Conservation (phyloP, 2,329 filamentous ascomycete species). For the Trichoderma sp. region DNA sequence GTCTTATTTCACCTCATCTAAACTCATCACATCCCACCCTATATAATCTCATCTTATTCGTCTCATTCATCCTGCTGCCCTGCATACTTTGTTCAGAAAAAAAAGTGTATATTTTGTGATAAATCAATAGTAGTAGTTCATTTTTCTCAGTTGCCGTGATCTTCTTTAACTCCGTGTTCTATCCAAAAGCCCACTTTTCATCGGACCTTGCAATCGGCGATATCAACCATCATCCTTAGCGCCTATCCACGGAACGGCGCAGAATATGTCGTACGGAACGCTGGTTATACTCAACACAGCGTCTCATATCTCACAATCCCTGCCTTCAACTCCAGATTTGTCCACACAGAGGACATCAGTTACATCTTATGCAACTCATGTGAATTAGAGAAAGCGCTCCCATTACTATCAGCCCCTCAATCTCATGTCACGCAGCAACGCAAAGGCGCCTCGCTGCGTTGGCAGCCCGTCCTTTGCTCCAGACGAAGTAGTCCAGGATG, state of each 20-base stretch:
- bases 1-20: neutral
- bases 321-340: neutral
- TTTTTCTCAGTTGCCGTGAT: neutral
- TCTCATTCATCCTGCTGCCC: neutral
- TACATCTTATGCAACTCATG: neutral
- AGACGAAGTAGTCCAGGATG: constrained; percentile 43
- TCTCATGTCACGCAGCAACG: constrained; percentile 34
- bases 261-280: neutral
- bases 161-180: neutral
- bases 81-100: neutral
- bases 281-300: neutral
- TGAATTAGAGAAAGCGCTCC: neutral
- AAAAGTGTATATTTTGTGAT: neutral
- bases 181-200: neutral
- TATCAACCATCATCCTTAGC: neutral
- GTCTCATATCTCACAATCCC: neutral
- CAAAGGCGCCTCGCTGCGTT: constrained; percentile 43
- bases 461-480: constrained; percentile 50
- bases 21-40: neutral
- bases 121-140: neutral
- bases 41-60: neutral
- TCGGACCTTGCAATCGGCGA: constrained; percentile 3
- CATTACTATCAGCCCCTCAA: neutral
- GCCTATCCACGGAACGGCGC: neutral
- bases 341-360: neutral